Conservation (phyloP, 306 rosid genomes). For the Rubus parviflorus region DNA sequence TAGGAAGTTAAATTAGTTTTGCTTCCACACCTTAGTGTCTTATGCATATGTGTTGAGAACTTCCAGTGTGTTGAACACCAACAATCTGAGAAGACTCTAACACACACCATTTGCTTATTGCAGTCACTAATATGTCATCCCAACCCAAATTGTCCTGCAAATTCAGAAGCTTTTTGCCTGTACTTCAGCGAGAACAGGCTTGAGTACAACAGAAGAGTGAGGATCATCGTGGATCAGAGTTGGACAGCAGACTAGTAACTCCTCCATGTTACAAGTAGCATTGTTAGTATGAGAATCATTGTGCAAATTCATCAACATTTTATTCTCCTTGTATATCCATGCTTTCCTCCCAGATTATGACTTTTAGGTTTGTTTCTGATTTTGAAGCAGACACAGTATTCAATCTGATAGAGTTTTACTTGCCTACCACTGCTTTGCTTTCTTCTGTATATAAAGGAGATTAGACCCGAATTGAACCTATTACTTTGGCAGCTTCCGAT, state of each 20-base stretch:
- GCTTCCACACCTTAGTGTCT: neutral
- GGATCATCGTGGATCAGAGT: neutral
- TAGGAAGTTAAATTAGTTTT: neutral
- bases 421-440: neutral
- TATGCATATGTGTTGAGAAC: neutral
- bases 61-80: neutral
- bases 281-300: neutral
- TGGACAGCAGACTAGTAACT: neutral
- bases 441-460: neutral
- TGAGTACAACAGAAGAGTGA: slow-evolving; percentile 1
- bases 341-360: neutral
- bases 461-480: neutral
- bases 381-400: neutral
- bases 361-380: neutral
- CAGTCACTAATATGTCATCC: neutral
- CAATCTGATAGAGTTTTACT: neutral
- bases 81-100: neutral
- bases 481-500: neutral
- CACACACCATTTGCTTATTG: neutral
- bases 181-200: slow-evolving; percentile 4
- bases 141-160: slow-evolving; percentile 4
- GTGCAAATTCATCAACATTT: neutral
- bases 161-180: neutral
- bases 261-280: neutral
- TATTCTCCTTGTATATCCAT: neutral